A percentile compares a stretch with the other conserved stretches of the same genome.
Evolutionary conservation across 495 filamentous ascomycete genomes (phyloP).

Genomic region (Penicillium waksmanii): DNA sequence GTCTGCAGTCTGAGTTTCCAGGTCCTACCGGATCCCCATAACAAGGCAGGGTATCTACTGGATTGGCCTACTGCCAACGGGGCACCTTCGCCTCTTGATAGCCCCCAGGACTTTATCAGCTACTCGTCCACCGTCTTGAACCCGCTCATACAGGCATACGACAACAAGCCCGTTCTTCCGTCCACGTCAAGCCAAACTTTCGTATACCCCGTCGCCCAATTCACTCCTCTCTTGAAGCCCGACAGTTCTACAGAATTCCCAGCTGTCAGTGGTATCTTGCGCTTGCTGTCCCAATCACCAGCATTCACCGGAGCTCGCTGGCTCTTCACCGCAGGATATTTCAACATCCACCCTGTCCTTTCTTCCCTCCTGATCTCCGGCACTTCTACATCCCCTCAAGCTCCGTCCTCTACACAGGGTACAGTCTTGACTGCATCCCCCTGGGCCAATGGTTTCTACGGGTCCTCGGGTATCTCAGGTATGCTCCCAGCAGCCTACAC

Average conservation of each 20-base stretch:
- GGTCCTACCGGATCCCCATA: conserved; percentile 63
- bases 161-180: conserved; percentile 32
- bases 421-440: conserved; percentile 94
- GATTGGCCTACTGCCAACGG: conserved; percentile 80
- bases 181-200: conserved; percentile 61
- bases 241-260: conserved; percentile 89
- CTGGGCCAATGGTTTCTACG: conserved; percentile 93
- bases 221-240: conserved; percentile 78
- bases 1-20: conserved; percentile 80
- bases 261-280: conserved; percentile 72
- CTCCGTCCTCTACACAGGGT: conserved; percentile 55
- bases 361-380: conserved; percentile 75
- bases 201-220: conserved; percentile 81
- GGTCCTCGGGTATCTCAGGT: conserved; percentile 82
- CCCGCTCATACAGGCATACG: conserved; percentile 62
- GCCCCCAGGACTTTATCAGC: conserved; percentile 68
- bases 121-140: conserved; percentile 66
- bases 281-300: conserved; percentile 58
- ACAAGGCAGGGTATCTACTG: conserved; percentile 66
- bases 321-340: conserved; percentile 98
- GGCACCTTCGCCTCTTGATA: conserved; percentile 68
- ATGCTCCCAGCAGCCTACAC: conserved; percentile 93
- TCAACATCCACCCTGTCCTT: conserved; percentile 87
- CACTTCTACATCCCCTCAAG: conserved; percentile 38
- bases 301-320: conserved; percentile 70